Conservation (phyloP, 2,329 filamentous ascomycete species). For the Rhynchosporium graminicola region DNA sequence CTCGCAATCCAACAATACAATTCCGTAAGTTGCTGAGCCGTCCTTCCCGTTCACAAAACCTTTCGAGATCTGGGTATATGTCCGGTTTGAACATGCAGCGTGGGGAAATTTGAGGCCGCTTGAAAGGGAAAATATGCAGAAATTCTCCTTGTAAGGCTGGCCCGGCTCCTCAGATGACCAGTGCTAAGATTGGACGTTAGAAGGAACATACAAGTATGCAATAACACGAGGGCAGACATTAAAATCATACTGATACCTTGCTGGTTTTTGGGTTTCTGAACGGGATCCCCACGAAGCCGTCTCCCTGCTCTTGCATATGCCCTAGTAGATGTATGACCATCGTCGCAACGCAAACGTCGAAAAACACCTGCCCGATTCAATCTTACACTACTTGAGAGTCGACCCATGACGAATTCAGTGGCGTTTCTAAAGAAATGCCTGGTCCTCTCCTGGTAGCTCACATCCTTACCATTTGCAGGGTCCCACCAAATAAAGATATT, state of each 20-base stretch:
- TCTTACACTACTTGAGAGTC: constrained; percentile 5
- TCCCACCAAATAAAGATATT: constrained; percentile 19
- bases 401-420: constrained; percentile 2
- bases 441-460: constrained; percentile 6
- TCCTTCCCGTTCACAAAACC: background rate
- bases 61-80: background rate
- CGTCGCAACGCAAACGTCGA: constrained; percentile 1
- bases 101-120: background rate
- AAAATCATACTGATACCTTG: background rate
- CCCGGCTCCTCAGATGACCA: background rate
- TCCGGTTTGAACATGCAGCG: constrained; percentile 4
- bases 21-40: background rate
- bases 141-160: background rate
- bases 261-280: constrained; percentile 3
- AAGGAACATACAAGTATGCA: background rate
- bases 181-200: background rate
- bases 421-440: background rate
- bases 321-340: constrained; percentile 8
- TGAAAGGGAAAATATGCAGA: background rate
- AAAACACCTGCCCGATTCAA: constrained; percentile 16
- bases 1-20: constrained; percentile 1
- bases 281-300: constrained; percentile 16
- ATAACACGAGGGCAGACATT: constrained; percentile 5
- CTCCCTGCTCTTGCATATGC: constrained; percentile 17
- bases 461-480: background rate